Evolutionary conservation across 257 asterid genomes (phyloP).

Genomic region (Orobanche coerulescens): DNA sequence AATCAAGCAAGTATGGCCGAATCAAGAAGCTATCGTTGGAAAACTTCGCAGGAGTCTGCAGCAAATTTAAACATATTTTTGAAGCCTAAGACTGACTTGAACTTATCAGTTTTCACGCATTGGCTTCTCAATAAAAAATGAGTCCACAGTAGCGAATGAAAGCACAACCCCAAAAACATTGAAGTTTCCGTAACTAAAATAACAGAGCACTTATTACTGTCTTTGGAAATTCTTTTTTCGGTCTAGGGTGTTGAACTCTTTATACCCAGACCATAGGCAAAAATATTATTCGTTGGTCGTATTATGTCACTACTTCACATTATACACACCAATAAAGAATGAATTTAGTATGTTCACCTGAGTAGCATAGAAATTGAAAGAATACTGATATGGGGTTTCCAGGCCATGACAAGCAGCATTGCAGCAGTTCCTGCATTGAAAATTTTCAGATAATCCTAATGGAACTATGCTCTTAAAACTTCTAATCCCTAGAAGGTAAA

Average conservation of each 20-base stretch:
- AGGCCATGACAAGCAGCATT: slow-evolving; percentile 87
- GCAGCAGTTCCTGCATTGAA: slow-evolving; percentile 82
- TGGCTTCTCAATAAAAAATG: neutral
- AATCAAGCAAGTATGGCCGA: slow-evolving; percentile 14
- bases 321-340: slow-evolving; percentile 16
- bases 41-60: neutral
- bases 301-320: slow-evolving; percentile 1
- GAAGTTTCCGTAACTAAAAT: slow-evolving; percentile 10
- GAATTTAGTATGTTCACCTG: slow-evolving; percentile 42
- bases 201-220: slow-evolving; percentile 14
- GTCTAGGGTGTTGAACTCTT: slow-evolving; percentile 3
- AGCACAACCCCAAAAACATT: neutral
- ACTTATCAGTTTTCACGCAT: slow-evolving; percentile 14
- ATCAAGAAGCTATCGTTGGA: neutral
- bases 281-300: neutral
- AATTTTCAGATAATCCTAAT: slow-evolving; percentile 15
- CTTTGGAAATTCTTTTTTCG: slow-evolving; percentile 3
- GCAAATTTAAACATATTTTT: neutral
- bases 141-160: neutral
- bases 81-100: slow-evolving; percentile 9
- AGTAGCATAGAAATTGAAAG: slow-evolving; percentile 67
- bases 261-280: slow-evolving; percentile 3
- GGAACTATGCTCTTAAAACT: slow-evolving; percentile 1
- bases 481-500: slow-evolving; percentile 6
- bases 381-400: slow-evolving; percentile 70